A percentile compares a stretch with the other conserved stretches of the same genome.
Conservation (phyloP, 805 yeast species). For the Starmerella geochares region DNA sequence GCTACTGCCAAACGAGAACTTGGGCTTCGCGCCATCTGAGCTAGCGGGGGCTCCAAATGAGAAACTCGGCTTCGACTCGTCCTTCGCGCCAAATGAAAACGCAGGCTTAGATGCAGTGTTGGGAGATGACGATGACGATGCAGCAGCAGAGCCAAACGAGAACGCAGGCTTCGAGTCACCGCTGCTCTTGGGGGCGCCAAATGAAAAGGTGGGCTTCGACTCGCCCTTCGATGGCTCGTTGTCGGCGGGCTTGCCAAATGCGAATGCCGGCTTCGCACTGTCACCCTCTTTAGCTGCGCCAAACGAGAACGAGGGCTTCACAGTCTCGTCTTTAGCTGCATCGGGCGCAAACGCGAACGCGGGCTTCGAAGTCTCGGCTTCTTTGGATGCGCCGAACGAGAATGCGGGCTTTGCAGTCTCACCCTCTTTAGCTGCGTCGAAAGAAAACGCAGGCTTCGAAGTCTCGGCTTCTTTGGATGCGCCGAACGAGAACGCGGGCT, state of each 20-base stretch:
- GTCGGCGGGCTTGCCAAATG: slow-evolving; percentile 13
- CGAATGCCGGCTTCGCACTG: slow-evolving; percentile 4
- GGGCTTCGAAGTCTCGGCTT: slow-evolving; percentile 1
- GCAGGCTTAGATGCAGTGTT: slow-evolving; percentile 15
- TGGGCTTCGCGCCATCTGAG: slow-evolving; percentile 10
- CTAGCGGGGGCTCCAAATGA: neutral
- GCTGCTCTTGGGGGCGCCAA: slow-evolving; percentile 18
- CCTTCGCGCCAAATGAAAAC: slow-evolving; percentile 19
- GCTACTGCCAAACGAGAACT: slow-evolving; percentile 19
- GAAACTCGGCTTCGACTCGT: neutral
- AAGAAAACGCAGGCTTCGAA: slow-evolving; percentile 20
- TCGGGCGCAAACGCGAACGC: neutral
- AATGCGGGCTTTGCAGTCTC: slow-evolving; percentile 14
- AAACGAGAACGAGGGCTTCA: slow-evolving; percentile 22
- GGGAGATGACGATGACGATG: neutral
- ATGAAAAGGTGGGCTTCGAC: slow-evolving; percentile 25
- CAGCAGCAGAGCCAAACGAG: slow-evolving; percentile 28
- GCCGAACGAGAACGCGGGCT: slow-evolving; percentile 11
- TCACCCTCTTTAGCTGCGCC: slow-evolving; percentile 5
- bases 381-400: slow-evolving; percentile 7
- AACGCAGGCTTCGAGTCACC: slow-evolving; percentile 26
- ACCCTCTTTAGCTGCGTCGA: slow-evolving; percentile 11
- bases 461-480: slow-evolving; percentile 4
- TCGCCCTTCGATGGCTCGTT: neutral
- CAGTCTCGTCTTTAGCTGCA: neutral